Evolutionary conservation across 345 rosid species (phyloP).

Genomic region (Luvunga scandens): DNA sequence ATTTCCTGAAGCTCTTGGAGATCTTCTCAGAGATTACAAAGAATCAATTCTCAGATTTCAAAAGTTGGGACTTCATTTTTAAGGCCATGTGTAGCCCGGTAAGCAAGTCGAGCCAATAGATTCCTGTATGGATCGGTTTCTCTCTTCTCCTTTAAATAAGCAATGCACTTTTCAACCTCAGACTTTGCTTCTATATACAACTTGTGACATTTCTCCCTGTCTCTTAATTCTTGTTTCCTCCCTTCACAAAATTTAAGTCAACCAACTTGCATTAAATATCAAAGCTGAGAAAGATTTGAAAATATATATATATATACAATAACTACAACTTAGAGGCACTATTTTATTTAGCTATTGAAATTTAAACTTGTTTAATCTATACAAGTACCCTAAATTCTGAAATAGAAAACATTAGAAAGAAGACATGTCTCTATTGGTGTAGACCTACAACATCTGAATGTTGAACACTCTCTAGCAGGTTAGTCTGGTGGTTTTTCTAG

Average conservation of each 20-base stretch:
- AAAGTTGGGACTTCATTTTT: slow-evolving; percentile 22
- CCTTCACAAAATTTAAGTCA: slow-evolving; percentile 1
- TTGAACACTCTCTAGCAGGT: neutral
- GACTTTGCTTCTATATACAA: slow-evolving; percentile 26
- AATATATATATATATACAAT: too few relatives aligned
- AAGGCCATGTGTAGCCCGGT: slow-evolving; percentile 18
- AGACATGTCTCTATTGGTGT: neutral
- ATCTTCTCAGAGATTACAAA: neutral
- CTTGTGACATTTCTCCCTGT: slow-evolving; percentile 22
- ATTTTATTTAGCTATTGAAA: neutral
- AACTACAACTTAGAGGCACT: neutral
- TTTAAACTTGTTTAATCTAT: neutral
- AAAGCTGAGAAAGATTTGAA: neutral
- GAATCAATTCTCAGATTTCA: slow-evolving; percentile 1
- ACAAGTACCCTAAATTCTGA: neutral
- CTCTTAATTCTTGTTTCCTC: slow-evolving; percentile 17
- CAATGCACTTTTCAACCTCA: slow-evolving; percentile 27
- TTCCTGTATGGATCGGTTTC: slow-evolving; percentile 32
- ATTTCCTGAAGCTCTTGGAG: neutral
- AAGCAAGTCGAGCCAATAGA: slow-evolving; percentile 14
- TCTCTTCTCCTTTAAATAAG: slow-evolving; percentile 24
- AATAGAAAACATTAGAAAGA: neutral
- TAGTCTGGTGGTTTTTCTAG: neutral
- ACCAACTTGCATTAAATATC: neutral
- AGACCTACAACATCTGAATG: neutral